Conservation (phyloP, 169 alveolate species). For the Plasmodium falciparum region DNA sequence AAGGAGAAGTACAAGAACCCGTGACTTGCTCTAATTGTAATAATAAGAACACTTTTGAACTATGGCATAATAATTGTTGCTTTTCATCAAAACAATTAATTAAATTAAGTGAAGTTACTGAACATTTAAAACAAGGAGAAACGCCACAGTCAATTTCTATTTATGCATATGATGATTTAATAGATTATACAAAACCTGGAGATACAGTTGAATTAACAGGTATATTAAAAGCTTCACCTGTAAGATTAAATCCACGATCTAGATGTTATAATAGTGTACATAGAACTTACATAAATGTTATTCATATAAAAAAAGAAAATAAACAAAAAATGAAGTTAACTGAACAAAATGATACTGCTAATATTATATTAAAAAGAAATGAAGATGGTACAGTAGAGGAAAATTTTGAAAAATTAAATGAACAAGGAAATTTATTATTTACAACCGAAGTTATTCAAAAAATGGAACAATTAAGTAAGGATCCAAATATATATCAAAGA, state of each 20-base stretch:
- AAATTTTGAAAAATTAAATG: slow-evolving; percentile 67
- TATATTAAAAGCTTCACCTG: slow-evolving; percentile 95
- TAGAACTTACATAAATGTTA: slow-evolving; percentile 95
- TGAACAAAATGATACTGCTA: slow-evolving; percentile 64
- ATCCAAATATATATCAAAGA: slow-evolving; percentile 93
- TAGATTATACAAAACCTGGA: slow-evolving; percentile 97
- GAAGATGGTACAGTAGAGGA: slow-evolving; percentile 81
- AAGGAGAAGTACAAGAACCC: slow-evolving; percentile 98
- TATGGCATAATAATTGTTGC: slow-evolving; percentile 94
- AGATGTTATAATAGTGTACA: slow-evolving; percentile 93
- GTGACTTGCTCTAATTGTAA: slow-evolving; percentile 93
- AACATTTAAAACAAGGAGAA: slow-evolving; percentile 94
- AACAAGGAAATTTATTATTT: slow-evolving; percentile 78
- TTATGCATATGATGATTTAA: slow-evolving; percentile 96
- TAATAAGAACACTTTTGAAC: slow-evolving; percentile 92
- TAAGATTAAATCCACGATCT: slow-evolving; percentile 91
- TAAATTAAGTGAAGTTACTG: slow-evolving; percentile 95
- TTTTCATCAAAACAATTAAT: slow-evolving; percentile 96
- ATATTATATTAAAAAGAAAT: slow-evolving; percentile 61
- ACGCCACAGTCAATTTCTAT: slow-evolving; percentile 92
- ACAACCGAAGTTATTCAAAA: slow-evolving; percentile 84
- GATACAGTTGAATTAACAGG: slow-evolving; percentile 98
- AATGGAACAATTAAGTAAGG: slow-evolving; percentile 87
- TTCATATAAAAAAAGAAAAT: slow-evolving; percentile 86
- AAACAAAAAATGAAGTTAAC: slow-evolving; percentile 79